Base-by-base conservation (phyloP, 441 rosid species). In the Pelargonium citronellum region DNA sequence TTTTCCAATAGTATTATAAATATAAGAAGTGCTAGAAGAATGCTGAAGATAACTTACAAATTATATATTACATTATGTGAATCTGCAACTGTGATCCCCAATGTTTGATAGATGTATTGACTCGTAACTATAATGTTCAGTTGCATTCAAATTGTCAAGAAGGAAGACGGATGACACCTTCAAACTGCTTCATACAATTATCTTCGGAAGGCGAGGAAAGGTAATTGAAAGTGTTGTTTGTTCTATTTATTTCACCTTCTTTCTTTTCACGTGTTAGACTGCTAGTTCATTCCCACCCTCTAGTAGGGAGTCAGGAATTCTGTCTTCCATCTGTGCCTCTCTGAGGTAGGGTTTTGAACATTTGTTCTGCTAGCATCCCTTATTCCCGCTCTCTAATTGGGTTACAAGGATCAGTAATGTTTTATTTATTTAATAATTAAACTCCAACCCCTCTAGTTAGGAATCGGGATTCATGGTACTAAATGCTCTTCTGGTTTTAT, bases 171-270 rank as follows among this genome's bases (percentile, higher is more conserved):
- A 90, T 73, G 97, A 91, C 74, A 85, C 87, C 71, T 78, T 91
- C 78, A 95, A 85, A 81, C 75, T 85, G 81, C 89, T 95, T 67
- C 99, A 91, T 69, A 66, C 85, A 43, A 81, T 95, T 80, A 85
- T 91, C 20, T 91, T 79, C 81, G 89, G 89, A 71, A 87, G 95
- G 84, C 89, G 96, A 84, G 97, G 92, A 64, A 94, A 90, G 97
- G 99, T 91, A 77, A 70, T 75, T 37, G 27, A 19, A 57, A 57
- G 62, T 58, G n/a, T 58, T 58, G 64, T 20, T 58, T 58, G 20
- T 58, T 19, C 34, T 58, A 58, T 27, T 58, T 53, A 9, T 10
- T 58, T 0, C 7, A 57, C 7, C 24, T 57, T 57, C 34, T 58
- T 58, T 57, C 13, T 58, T 58, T 58, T 24, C n/a, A 58, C 19